Percentiles rank a stretch among this genome's conserved stretches.
Conservation (phyloP, 2,329 filamentous ascomycete genomes). For the Decorospora gaudefroyi region DNA sequence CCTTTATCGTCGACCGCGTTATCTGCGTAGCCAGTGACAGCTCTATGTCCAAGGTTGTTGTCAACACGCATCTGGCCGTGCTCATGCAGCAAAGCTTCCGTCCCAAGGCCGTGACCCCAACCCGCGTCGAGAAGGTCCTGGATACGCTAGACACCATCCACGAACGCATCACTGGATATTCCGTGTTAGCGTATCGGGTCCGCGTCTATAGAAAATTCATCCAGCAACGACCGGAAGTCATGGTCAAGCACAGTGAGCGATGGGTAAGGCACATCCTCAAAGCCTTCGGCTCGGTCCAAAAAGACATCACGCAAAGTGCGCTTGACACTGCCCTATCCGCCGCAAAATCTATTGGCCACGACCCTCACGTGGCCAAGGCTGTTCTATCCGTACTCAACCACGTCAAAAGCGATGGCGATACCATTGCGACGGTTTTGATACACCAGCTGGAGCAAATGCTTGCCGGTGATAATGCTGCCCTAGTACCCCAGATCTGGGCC, state of each 20-base stretch:
- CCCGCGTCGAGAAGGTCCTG: slow-evolving; percentile 72
- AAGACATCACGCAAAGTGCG: slow-evolving; percentile 75
- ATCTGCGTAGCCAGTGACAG: slow-evolving; percentile 73
- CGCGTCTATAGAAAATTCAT: slow-evolving; percentile 79
- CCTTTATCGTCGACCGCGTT: slow-evolving; percentile 79
- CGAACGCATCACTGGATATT: slow-evolving; percentile 75
- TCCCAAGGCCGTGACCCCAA: slow-evolving; percentile 70
- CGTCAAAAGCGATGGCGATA: slow-evolving; percentile 63
- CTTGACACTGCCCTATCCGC: slow-evolving; percentile 74
- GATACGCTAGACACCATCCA: slow-evolving; percentile 72
- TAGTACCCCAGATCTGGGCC: slow-evolving; percentile 89
- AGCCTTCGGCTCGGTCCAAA: slow-evolving; percentile 77
- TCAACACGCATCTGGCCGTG: slow-evolving; percentile 78
- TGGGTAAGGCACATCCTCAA: slow-evolving; percentile 85
- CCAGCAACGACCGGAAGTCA: slow-evolving; percentile 69
- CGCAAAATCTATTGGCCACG: slow-evolving; percentile 69
- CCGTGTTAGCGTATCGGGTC: slow-evolving; percentile 75
- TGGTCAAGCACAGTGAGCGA: slow-evolving; percentile 69
- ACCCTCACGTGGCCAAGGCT: slow-evolving; percentile 68
- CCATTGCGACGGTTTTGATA: slow-evolving; percentile 63
- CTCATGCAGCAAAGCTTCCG: slow-evolving; percentile 80
- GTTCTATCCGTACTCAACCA: slow-evolving; percentile 66
- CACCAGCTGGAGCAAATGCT: slow-evolving; percentile 64
- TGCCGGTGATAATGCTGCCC: slow-evolving; percentile 61
- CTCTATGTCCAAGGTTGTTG: slow-evolving; percentile 72